Evolutionary conservation across 2,329 filamentous ascomycete genomes (phyloP).

Genomic region (Zasmidium cellare): DNA sequence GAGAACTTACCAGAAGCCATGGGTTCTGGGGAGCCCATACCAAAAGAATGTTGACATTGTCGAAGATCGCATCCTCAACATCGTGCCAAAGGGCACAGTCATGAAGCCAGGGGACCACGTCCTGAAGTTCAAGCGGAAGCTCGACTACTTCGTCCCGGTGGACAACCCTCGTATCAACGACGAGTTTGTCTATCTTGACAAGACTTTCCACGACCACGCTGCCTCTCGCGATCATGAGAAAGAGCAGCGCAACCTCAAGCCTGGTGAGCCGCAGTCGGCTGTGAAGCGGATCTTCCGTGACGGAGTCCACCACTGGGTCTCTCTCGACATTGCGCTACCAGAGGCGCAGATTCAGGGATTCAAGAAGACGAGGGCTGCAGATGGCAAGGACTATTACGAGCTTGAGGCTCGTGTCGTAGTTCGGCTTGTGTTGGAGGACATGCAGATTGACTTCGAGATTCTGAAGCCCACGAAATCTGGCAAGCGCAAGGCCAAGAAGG

Average conservation of each 20-base stretch:
- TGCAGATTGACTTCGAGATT: slow-evolving; percentile 9
- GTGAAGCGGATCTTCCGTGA: neutral
- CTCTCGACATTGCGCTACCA: neutral
- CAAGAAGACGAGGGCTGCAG: neutral
- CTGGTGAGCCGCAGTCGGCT: too few species aligned
- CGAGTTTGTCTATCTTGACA: slow-evolving; percentile 8
- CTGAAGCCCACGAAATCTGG: neutral
- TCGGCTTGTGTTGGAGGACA: neutral
- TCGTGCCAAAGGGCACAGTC: neutral
- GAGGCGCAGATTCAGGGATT: neutral
- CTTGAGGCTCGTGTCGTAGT: slow-evolving; percentile 2
- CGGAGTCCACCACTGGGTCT: slow-evolving; percentile 5
- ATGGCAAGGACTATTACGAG: slow-evolving; percentile 6
- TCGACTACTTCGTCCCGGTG: neutral
- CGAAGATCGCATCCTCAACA: slow-evolving; percentile 11
- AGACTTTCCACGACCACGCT: neutral
- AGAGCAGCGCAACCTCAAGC: neutral
- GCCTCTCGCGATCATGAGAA: neutral
- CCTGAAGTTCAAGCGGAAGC: neutral
- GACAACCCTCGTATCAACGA: slow-evolving; percentile 2
- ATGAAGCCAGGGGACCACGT: neutral
- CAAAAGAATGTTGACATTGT: slow-evolving; percentile 4
- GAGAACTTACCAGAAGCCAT: slow-evolving; percentile 3
- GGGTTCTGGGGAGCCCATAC: slow-evolving; percentile 1
- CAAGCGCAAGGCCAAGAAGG: neutral